Base-by-base conservation (phyloP, 768 basidiomycete species). In the Kwoniella mangroviensis region DNA sequence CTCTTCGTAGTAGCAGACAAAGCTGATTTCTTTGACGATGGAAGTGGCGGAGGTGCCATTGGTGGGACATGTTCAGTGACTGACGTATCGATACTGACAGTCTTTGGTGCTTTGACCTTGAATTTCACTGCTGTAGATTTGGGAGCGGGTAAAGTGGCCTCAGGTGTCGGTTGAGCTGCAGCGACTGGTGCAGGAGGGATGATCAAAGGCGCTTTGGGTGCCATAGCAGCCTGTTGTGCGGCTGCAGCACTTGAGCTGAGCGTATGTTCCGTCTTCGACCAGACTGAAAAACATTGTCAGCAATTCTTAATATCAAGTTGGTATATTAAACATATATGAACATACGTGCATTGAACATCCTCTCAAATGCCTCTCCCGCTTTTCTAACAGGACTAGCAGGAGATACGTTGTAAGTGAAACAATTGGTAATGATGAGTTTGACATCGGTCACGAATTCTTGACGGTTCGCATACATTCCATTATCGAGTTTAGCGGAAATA, bases 381-480 rank as follows among this genome's bases (percentile, higher is more conserved):
- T 88, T 90, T 73, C 91, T 88, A 9, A 90, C 92, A 65, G 86
- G 90, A 65, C 88, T 90, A 89, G 13, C 62, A 1, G 68, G 72
- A 0, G 87, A 84, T 22, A 86, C 84, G 79, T 97, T 98, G 85
- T 96, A 99, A 19, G 86, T 85, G 79, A 91, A 91, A 22, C 94
- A 92, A 76, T 99, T 99, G 55, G 85, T 80, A 57, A 94, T 88
- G 89, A 98, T 93, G 63, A 96, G 87, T 67, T 87, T 88, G 83
- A 98, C 91, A 82, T 99, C 97, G 28, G 87, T 85, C 72, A 90
- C 90, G 81, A 98, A 96, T 15, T 87, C 90, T 76, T 90, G 89
- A 11, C 94, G 89, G 75, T 92, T 89, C 70, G 89, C 87, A 84
- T 98, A 98, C 83, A 90, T 87, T 6, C 94, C 94, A 66, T 88